Base-by-base conservation (phyloP, 768 basidiomycete species). In the Collybia sp. region DNA sequence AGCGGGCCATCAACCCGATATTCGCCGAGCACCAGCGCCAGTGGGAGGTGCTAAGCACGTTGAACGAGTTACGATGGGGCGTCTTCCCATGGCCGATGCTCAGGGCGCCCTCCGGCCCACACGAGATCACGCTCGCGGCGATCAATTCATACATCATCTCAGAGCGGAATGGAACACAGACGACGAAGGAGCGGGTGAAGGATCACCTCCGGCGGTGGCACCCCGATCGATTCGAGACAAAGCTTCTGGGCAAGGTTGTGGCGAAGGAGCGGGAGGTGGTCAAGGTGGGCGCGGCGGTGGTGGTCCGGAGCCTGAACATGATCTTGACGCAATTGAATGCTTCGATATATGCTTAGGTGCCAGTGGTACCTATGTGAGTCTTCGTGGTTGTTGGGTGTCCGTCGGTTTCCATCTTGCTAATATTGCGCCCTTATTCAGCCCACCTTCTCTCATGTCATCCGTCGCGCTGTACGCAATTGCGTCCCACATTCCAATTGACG, bases 211-310 rank as follows among this genome's bases (percentile, higher is more conserved):
- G 77, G 62, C 67, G 74, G 52, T 91, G 87, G 88, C 88, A 91
- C 63, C 88, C 88, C 3, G 88, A 91, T 64, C 79, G 85, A 30
- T 90, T 91, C 57, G 83, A 89, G 53, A 80, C 79, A 31, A 81
- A 83, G 60, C 65, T 78, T 44, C 60, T 90, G 57, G 66, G 73
- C 10, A 81, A 81, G 62, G 85, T 89, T 41, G 63, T 68, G 41
- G 80, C 82, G 50, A 70, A 60, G 31, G 85, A 89, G 49, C 73
- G 71, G 59, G 85, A 80, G 56, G 76, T 62, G 56, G 85, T 91
- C 42, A 76, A 78, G 63, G 75, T 77, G 47, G 88, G 82, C n/a
- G 85, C 85, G 1, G 87, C 86, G 19, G 64, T 66, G 20, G 88
- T 92, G 43, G 82, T 79, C 41, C 71, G 88, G 52, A 76, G 70